A percentile compares a stretch with the other conserved stretches of the same genome.
Evolutionary conservation across 2,329 filamentous ascomycete species (phyloP).

Genomic region (Verticillium alfalfae): DNA sequence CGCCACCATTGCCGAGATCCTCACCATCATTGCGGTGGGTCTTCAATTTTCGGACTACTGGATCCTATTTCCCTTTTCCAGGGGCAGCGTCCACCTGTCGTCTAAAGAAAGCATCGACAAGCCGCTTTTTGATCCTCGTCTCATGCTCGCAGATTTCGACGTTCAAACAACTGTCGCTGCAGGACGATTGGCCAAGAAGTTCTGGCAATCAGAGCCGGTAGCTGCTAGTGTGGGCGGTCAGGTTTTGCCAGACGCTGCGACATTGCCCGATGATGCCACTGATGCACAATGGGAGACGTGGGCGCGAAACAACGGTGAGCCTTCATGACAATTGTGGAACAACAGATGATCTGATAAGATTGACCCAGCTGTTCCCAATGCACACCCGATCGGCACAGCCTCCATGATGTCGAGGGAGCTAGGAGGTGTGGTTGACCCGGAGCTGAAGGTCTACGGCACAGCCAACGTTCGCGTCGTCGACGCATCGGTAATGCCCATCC

Average conservation of each 20-base stretch:
- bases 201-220: conserved; percentile 19
- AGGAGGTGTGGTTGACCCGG: conserved; percentile 42
- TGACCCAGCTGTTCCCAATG: conserved; percentile 21
- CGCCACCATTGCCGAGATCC: conserved; percentile 39
- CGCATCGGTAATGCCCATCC: conserved; percentile 42
- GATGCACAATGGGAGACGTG: conserved; percentile 20
- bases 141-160: conserved; percentile 29
- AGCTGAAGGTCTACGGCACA: conserved; percentile 44
- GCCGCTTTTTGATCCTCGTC: conserved; percentile 30
- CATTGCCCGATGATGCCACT: conserved; percentile 20
- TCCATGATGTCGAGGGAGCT: conserved; percentile 44
- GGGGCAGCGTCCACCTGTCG: conserved; percentile 32
- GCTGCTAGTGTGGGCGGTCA: conserved; percentile 16
- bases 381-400: conserved; percentile 41
- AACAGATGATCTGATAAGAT: background rate
- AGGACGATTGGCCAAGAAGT: conserved; percentile 19
- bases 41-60: conserved; percentile 30
- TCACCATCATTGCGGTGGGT: conserved; percentile 25
- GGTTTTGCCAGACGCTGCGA: conserved; percentile 13
- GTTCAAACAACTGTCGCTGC: conserved; percentile 18
- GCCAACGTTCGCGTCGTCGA: conserved; percentile 43
- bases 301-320: conserved; percentile 11
- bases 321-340: background rate
- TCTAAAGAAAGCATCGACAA: conserved; percentile 20
- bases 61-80: conserved; percentile 29